phyloP scores from a whole-genome alignment of 116 monocot species.

The Cymodocea nodosa region DNA sequence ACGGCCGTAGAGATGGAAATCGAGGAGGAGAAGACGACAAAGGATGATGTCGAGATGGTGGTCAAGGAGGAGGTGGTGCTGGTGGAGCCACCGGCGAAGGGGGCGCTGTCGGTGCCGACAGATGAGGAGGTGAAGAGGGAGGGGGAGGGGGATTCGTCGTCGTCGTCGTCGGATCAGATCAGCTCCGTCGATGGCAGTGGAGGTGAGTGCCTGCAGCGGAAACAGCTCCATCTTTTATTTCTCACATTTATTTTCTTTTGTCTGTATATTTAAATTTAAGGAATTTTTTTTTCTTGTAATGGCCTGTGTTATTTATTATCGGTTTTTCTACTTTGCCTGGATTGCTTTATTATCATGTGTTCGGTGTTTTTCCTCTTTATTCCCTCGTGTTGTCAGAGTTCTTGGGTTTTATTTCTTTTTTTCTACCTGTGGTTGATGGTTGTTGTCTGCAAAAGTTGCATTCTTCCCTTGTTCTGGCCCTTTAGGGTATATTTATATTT shows the following conservation, averaged over 20 bases:
- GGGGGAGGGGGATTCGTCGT: conserved; percentile 20
- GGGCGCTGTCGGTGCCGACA: neutral
- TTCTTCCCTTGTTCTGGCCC: no score
- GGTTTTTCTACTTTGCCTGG: neutral
- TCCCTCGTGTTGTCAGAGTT: neutral
- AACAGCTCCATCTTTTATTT: no score
- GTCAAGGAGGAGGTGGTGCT: neutral
- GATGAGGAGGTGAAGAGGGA: neutral
- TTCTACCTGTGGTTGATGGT: no score
- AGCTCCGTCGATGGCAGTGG: conserved; percentile 4
- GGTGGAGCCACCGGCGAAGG: conserved; percentile 1
- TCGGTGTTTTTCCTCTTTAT: neutral
- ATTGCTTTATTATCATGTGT: neutral
- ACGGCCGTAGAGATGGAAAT: conserved; percentile 6
- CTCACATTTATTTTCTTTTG: no score
- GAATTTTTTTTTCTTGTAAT: no score
- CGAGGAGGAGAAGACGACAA: neutral
- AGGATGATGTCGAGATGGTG: neutral
- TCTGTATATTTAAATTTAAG: no score
- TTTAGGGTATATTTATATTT: no score
- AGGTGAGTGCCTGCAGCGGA: conserved; percentile 10
- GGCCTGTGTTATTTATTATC: no score
- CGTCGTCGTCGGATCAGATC: conserved; percentile 24
- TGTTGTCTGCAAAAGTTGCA: no score
- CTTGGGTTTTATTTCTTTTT: no score